Conservation (phyloP, 106 monocot genomes). For the Dioscorea alata region DNA sequence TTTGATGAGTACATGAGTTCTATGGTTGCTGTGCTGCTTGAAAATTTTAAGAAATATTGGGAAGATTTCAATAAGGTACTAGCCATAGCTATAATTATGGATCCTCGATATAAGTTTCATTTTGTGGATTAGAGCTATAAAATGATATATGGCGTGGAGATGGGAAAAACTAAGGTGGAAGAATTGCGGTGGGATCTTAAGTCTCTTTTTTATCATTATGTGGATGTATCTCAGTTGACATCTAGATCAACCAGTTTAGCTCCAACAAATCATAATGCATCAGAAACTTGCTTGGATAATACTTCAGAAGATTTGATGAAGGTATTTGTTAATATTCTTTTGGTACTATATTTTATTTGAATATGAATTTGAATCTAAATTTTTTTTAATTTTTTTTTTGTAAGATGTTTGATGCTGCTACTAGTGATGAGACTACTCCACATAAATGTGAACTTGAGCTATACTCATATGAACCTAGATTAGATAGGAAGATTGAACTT, state of each 20-base stretch:
- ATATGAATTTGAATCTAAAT: no score
- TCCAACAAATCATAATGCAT: background rate
- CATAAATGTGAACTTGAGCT: background rate
- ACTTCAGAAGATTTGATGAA: no score
- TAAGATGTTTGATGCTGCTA: background rate
- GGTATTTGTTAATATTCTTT: no score
- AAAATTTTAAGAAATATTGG: background rate
- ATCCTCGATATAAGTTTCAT: background rate
- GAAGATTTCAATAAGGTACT: background rate
- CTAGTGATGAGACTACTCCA: background rate
- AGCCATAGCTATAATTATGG: background rate
- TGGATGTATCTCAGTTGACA: background rate
- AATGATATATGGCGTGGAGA: background rate
- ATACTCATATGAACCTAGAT: background rate
- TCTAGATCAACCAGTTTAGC: background rate
- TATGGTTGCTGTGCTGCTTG: background rate
- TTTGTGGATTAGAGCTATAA: background rate
- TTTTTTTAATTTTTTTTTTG: background rate
- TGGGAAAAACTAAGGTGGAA: no score
- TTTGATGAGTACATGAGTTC: background rate
- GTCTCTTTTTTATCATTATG: background rate
- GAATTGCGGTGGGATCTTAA: no score
- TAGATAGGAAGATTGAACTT: no score
- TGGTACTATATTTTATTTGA: no score
- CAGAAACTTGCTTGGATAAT: background rate